A percentile compares a stretch with the other conserved stretches of the same genome.
These are phyloP conservation scores for Chernovozyma sophiae-reginae DNA, from an alignment of 1,139 yeast genomes.

Conservation along the genomic window DNA sequence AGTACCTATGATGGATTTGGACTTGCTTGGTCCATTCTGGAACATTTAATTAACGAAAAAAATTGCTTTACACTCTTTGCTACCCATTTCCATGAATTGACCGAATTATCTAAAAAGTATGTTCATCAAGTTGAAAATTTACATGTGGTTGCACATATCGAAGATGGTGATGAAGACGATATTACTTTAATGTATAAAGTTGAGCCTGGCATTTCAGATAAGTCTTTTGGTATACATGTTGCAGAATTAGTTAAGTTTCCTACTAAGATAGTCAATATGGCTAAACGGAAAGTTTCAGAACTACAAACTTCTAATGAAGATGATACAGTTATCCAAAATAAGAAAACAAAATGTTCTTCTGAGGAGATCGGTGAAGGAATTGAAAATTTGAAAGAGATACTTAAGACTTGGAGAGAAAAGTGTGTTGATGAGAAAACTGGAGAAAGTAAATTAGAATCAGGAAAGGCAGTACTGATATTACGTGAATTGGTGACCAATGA, in stretches of 20 bases:
- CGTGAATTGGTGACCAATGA: slow-evolving; percentile 29
- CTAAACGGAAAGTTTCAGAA: slow-evolving; percentile 88
- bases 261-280: slow-evolving; percentile 82
- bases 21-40: slow-evolving; percentile 93
- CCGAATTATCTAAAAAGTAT: slow-evolving; percentile 64
- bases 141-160: slow-evolving; percentile 93
- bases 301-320: slow-evolving; percentile 56
- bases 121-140: slow-evolving; percentile 62
- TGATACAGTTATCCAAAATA: slow-evolving; percentile 34
- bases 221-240: slow-evolving; percentile 95
- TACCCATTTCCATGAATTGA: slow-evolving; percentile 94
- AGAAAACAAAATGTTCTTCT: slow-evolving; percentile 48
- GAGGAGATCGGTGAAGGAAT: slow-evolving; percentile 58
- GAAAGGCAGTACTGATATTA: slow-evolving; percentile 37
- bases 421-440: slow-evolving; percentile 39
- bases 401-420: slow-evolving; percentile 57
- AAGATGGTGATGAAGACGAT: slow-evolving; percentile 51
- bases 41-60: slow-evolving; percentile 66
- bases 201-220: slow-evolving; percentile 88
- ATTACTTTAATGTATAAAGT: slow-evolving; percentile 87
- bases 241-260: slow-evolving; percentile 96
- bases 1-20: slow-evolving; percentile 98
- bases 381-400: slow-evolving; percentile 47
- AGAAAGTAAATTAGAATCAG: slow-evolving; percentile 23
- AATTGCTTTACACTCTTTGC: slow-evolving; percentile 86